Conservation (phyloP, 192 early-diverging fungal species). For the Backusella macrospora region DNA sequence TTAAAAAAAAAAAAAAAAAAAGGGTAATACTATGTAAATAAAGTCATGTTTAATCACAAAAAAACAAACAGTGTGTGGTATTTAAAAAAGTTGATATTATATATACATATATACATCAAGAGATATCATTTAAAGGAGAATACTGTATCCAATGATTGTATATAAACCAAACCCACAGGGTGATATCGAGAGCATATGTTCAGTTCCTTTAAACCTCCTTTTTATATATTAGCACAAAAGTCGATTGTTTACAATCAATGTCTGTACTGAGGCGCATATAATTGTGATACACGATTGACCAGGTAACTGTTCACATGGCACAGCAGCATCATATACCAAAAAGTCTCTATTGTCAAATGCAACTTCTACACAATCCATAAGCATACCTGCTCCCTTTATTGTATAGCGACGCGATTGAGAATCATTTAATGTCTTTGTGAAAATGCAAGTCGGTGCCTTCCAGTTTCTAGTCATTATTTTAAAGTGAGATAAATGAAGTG, state of each 20-base stretch:
- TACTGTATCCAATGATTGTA: too few relatives aligned
- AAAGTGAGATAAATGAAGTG: neutral
- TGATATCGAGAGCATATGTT: too few relatives aligned
- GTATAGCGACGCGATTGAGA: neutral
- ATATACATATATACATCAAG: too few relatives aligned
- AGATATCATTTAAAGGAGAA: too few relatives aligned
- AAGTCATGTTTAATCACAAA: too few relatives aligned
- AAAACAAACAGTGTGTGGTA: too few relatives aligned
- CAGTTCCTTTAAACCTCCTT: too few relatives aligned
- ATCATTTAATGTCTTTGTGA: neutral
- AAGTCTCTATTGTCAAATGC: constrained; percentile 3
- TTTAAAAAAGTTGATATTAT: too few relatives aligned
- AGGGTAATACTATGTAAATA: too few relatives aligned
- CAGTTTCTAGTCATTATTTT: neutral
- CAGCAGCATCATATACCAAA: neutral
- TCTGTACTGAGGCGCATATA: neutral
- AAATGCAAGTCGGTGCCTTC: neutral
- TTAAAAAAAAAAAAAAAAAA: too few relatives aligned
- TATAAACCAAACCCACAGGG: too few relatives aligned
- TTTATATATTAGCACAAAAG: neutral
- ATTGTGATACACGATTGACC: neutral
- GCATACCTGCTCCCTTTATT: neutral
- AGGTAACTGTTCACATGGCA: neutral
- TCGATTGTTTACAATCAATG: neutral
- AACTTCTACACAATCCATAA: neutral